A percentile compares a stretch with the other conserved stretches of the same genome.
Conservation (phyloP, 306 rosid genomes). For the Vigna nakashimae region DNA sequence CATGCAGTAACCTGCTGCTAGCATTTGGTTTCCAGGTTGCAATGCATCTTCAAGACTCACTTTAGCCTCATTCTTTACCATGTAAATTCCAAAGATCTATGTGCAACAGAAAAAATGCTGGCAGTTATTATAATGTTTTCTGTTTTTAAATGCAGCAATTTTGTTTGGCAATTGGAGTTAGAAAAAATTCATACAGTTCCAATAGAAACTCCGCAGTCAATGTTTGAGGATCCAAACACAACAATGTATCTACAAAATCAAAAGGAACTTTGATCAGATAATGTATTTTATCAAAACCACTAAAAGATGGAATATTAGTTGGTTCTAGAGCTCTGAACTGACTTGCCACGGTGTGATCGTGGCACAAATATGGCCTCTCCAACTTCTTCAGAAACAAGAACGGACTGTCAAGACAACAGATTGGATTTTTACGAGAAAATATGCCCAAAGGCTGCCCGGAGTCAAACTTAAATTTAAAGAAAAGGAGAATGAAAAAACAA, state of each 20-base stretch:
- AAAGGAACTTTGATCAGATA: not conserved
- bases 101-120: not conserved
- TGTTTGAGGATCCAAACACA: conserved; percentile 82
- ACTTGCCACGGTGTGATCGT: conserved; percentile 59
- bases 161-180: not conserved
- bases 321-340: conserved; percentile 30
- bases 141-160: not conserved
- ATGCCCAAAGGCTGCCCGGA: not conserved
- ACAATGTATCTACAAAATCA: conserved; percentile 70
- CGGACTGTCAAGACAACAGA: conserved; percentile 63
- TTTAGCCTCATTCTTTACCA: conserved; percentile 54
- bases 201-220: conserved; percentile 94
- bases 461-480: conserved; percentile 22
- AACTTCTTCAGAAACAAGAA: conserved; percentile 92
- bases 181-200: conserved; percentile 75
- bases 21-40: conserved; percentile 78
- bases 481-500: not conserved
- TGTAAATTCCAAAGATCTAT: conserved; percentile 89
- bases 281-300: not conserved
- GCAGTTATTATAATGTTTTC: not conserved
- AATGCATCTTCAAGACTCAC: conserved; percentile 68
- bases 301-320: not conserved
- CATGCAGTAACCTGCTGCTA: conserved; percentile 99
- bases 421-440: not conserved
- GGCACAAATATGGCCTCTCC: conserved; percentile 81